Conservation (phyloP, 345 rosid species). For the Turritis glabra region DNA sequence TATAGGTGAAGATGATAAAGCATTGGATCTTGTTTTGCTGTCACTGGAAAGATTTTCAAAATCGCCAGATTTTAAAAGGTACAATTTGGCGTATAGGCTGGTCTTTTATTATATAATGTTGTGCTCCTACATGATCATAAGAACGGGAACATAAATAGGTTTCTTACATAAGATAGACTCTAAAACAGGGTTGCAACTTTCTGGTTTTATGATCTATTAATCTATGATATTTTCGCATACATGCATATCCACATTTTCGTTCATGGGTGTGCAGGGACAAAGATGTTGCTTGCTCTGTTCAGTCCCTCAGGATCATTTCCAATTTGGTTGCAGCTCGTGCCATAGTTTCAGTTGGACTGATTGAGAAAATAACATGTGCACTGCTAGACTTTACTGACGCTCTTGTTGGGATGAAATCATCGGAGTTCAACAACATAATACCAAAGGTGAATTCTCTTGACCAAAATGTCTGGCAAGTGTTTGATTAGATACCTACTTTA, state of each 20-base stretch:
- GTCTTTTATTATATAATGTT: not conserved
- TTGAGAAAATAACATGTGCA: constrained; percentile 65
- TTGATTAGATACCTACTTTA: constrained; percentile 7
- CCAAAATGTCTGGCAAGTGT: constrained; percentile 9
- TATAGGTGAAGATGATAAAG: constrained; percentile 76
- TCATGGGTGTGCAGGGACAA: constrained; percentile 60
- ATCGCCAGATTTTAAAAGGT: constrained; percentile 64
- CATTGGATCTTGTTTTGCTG: constrained; percentile 56
- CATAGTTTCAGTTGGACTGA: constrained; percentile 51
- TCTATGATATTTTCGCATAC: constrained; percentile 11
- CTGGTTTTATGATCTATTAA: constrained; percentile 6
- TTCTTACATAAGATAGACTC: not conserved
- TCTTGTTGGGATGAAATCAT: constrained; percentile 58
- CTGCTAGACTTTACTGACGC: constrained; percentile 65
- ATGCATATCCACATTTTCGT: constrained; percentile 5
- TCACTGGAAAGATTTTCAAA: constrained; percentile 78
- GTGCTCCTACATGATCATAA: constrained; percentile 5
- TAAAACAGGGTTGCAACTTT: constrained; percentile 13
- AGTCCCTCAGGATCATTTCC: constrained; percentile 82
- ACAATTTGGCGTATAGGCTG: constrained; percentile 9
- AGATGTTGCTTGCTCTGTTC: constrained; percentile 61
- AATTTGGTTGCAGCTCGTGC: constrained; percentile 82
- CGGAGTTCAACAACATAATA: constrained; percentile 57
- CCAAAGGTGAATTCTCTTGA: constrained; percentile 61
- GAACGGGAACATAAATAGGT: not conserved